phyloP scores from a whole-genome alignment of 768 basidiomycete species.

The Kwoniella dejecticola region DNA sequence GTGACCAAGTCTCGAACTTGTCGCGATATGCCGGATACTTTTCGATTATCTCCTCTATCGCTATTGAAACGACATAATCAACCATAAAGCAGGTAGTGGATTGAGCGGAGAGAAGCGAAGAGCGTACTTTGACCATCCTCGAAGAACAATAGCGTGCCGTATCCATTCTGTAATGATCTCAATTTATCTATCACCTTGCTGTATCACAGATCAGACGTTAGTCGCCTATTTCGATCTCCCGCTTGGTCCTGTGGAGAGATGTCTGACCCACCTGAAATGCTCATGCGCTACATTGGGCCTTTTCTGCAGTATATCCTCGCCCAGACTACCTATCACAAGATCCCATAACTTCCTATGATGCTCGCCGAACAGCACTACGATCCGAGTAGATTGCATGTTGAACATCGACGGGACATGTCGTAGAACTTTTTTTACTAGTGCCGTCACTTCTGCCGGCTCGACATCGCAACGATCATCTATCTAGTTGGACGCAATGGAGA shows the following conservation, averaged over 20 bases:
- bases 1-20: constrained; percentile 5
- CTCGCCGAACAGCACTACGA: constrained; percentile 8
- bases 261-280: constrained; percentile 17
- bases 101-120: not conserved
- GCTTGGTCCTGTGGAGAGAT: too few species aligned
- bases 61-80: not conserved
- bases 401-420: constrained; percentile 15
- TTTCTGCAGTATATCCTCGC: not conserved
- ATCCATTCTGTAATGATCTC: not conserved
- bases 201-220: too few species aligned
- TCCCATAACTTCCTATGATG: constrained; percentile 16
- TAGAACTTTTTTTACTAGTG: not conserved
- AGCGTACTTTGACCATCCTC: constrained; percentile 4
- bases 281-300: constrained; percentile 17
- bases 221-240: too few species aligned
- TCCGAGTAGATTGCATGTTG: constrained; percentile 18
- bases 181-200: constrained; percentile 11
- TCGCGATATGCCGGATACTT: constrained; percentile 7
- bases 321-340: not conserved
- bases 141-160: constrained; percentile 13
- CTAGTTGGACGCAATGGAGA: too few species aligned
- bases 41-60: not conserved
- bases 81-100: not conserved
- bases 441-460: too few species aligned
- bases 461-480: too few species aligned